Percentiles rank a stretch among this genome's conserved stretches.
These are phyloP conservation scores for Pleurotus sapidus DNA, from an alignment of 768 basidiomycete genomes.

Conservation along the genomic window DNA sequence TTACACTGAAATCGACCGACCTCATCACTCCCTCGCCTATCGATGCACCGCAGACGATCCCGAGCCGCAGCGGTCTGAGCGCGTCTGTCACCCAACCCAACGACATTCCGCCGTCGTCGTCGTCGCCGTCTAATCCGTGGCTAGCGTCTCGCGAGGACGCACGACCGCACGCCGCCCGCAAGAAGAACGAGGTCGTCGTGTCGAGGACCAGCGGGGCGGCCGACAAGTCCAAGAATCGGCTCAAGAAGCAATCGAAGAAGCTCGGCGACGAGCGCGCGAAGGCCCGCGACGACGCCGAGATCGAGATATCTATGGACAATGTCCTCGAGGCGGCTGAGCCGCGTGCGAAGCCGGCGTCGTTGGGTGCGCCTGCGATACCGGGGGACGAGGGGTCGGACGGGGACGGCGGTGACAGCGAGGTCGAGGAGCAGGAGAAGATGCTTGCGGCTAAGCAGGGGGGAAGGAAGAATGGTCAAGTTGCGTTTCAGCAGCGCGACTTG, in stretches of 20 bases:
- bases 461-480: constrained; percentile 47
- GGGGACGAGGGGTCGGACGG: constrained; percentile 27
- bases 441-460: constrained; percentile 25
- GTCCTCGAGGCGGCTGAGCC: constrained; percentile 33
- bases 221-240: constrained; percentile 70
- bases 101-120: too few relatives aligned
- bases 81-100: neutral
- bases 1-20: constrained; percentile 63
- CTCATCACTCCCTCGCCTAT: constrained; percentile 38
- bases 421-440: constrained; percentile 63
- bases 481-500: constrained; percentile 88
- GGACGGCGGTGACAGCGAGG: constrained; percentile 59
- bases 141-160: constrained; percentile 69
- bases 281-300: constrained; percentile 67
- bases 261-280: constrained; percentile 53
- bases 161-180: constrained; percentile 52
- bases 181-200: constrained; percentile 71
- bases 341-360: constrained; percentile 39
- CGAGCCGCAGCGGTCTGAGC: constrained; percentile 11
- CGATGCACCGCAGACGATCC: constrained; percentile 15
- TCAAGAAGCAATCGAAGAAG: constrained; percentile 67
- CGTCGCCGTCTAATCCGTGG: constrained; percentile 94
- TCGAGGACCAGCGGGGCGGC: constrained; percentile 59
- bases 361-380: constrained; percentile 2
- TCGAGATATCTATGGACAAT: constrained; percentile 71